phyloP scores from a whole-genome alignment of 345 rosid species.

The Laguncularia racemosa region DNA sequence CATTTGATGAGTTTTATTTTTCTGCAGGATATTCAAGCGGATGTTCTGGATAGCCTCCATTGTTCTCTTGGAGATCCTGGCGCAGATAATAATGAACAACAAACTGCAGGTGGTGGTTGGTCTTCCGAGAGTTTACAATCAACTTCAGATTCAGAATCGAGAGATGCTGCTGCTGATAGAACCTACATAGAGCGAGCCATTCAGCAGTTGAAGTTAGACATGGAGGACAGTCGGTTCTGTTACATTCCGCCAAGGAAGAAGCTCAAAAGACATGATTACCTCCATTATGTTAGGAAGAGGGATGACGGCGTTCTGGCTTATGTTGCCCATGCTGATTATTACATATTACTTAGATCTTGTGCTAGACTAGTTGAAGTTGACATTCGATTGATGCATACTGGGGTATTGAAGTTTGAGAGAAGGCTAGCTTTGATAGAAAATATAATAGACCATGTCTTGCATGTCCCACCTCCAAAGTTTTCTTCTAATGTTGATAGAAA shows the following conservation, averaged over 20 bases:
- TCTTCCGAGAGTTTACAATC: slow-evolving; percentile 14
- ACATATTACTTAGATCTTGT: slow-evolving; percentile 60
- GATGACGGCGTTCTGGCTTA: slow-evolving; percentile 46
- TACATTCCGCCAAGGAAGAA: slow-evolving; percentile 70
- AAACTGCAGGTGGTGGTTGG: slow-evolving; percentile 6
- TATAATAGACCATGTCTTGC: slow-evolving; percentile 47
- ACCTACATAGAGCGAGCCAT: slow-evolving; percentile 22
- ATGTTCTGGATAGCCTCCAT: background rate
- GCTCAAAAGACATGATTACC: slow-evolving; percentile 47
- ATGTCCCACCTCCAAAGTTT: slow-evolving; percentile 28
- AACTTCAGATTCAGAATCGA: slow-evolving; percentile 8
- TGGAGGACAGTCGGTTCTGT: slow-evolving; percentile 60
- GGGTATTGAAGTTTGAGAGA: slow-evolving; percentile 65
- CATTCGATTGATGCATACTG: slow-evolving; percentile 52
- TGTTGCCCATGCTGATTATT: slow-evolving; percentile 77
- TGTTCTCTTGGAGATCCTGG: background rate
- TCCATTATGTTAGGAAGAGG: slow-evolving; percentile 54
- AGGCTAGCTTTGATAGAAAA: slow-evolving; percentile 74
- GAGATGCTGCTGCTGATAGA: slow-evolving; percentile 9
- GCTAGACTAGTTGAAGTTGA: slow-evolving; percentile 57
- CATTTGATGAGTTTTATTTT: background rate
- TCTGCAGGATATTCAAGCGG: background rate
- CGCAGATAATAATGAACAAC: background rate
- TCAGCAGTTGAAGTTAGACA: slow-evolving; percentile 41
- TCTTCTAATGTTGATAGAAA: slow-evolving; percentile 41